phyloP scores from a whole-genome alignment of 176 grass and related monocot species.

The Miscanthus lutarioriparius region DNA sequence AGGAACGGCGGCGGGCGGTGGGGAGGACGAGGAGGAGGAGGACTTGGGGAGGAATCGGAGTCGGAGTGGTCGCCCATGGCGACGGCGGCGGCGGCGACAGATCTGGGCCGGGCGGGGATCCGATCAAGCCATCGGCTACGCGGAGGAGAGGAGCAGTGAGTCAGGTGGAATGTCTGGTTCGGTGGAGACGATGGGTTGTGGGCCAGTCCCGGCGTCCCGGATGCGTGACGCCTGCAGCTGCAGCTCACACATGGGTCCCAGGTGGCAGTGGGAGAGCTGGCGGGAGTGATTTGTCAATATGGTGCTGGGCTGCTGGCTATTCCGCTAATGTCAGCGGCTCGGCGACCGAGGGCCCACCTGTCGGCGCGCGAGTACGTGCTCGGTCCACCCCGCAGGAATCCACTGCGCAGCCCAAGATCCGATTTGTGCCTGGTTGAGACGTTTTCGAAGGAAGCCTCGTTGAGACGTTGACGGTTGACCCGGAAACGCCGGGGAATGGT shows the following conservation, averaged over 20 bases:
- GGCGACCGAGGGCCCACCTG: slow-evolving; percentile 9
- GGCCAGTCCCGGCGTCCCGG: neutral
- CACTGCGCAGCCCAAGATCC: neutral
- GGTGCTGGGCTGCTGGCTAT: neutral
- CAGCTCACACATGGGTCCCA: neutral
- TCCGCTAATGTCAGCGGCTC: neutral
- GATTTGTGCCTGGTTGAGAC: too few relatives aligned
- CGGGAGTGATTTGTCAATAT: slow-evolving; percentile 1
- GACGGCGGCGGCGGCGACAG: slow-evolving; percentile 35
- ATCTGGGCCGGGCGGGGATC: slow-evolving; percentile 54
- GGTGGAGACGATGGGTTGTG: slow-evolving; percentile 41
- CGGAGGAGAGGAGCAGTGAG: slow-evolving; percentile 26
- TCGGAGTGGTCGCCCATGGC: slow-evolving; percentile 79
- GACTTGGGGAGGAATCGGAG: slow-evolving; percentile 77
- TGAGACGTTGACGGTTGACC: too few relatives aligned
- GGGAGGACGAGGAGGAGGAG: slow-evolving; percentile 47
- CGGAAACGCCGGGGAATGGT: too few relatives aligned
- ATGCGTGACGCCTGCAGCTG: slow-evolving; percentile 17
- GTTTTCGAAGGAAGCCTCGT: too few relatives aligned
- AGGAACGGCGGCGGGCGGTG: slow-evolving; percentile 30
- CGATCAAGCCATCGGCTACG: slow-evolving; percentile 50
- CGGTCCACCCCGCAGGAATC: neutral
- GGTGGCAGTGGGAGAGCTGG: neutral
- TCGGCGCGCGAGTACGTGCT: neutral
- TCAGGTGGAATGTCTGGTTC: slow-evolving; percentile 30